A percentile compares a stretch with the other conserved stretches of the same genome.
Evolutionary conservation across 139 green algal genomes (phyloP).

Genomic region (Chlamydomonas schloesseri): DNA sequence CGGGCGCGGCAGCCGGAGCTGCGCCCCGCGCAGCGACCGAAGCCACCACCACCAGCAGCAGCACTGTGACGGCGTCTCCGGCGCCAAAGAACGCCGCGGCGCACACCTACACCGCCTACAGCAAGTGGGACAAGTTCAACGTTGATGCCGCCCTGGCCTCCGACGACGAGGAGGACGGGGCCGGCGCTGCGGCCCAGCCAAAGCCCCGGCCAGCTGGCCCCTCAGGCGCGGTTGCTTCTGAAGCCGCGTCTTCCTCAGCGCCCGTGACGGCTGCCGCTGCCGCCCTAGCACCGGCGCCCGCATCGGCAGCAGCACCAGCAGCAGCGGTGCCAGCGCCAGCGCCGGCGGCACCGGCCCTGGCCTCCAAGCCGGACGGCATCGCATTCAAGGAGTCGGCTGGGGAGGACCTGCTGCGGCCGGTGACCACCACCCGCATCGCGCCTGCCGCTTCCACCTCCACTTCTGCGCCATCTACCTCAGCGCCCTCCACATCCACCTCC

Average conservation of each 20-base stretch:
- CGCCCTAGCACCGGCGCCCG: too few relatives aligned
- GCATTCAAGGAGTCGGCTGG: conserved; percentile 7
- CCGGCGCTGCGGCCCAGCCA: background rate
- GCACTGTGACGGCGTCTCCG: background rate
- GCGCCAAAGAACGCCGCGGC: conserved; percentile 50
- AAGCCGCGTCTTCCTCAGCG: too few relatives aligned
- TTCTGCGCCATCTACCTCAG: background rate
- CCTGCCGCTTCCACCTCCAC: background rate
- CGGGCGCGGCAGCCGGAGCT: background rate
- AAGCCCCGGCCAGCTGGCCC: background rate
- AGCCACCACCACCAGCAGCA: background rate
- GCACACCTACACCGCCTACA: conserved; percentile 77
- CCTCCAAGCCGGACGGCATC: background rate
- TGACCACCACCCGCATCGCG: conserved; percentile 5
- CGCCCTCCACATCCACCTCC: too few relatives aligned
- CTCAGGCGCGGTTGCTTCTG: background rate
- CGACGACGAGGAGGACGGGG: conserved; percentile 40
- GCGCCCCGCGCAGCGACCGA: background rate
- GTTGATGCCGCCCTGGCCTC: conserved; percentile 66
- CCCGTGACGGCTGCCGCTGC: too few relatives aligned
- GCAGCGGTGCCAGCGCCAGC: background rate
- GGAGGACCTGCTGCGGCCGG: conserved; percentile 21
- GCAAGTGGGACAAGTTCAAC: conserved; percentile 84
- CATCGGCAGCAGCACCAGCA: too few relatives aligned
- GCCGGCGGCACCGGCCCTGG: background rate